Percentiles rank a stretch among this genome's conserved stretches.
These are phyloP conservation scores for Penicillium ucsense DNA, from an alignment of 495 filamentous ascomycete species.

Conservation along the genomic window DNA sequence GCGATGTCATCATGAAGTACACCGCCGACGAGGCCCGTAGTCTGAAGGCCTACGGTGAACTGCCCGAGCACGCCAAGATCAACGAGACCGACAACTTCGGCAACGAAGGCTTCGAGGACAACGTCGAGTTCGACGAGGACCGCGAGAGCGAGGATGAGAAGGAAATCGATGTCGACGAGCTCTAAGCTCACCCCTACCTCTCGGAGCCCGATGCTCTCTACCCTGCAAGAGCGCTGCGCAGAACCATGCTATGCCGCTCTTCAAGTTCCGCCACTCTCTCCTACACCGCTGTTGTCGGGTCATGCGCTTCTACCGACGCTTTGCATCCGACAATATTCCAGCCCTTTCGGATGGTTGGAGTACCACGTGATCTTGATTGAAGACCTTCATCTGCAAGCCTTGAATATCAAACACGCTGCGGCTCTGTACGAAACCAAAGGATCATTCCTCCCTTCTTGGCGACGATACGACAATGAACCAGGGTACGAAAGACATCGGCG, in stretches of 20 bases:
- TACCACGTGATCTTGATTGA: slow-evolving; percentile 2
- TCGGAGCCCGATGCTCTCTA: slow-evolving; percentile 24
- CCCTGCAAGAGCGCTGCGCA: slow-evolving; percentile 29
- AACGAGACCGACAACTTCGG: slow-evolving; percentile 97
- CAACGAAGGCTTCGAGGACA: slow-evolving; percentile 49
- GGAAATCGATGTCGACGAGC: slow-evolving; percentile 52
- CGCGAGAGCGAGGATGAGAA: slow-evolving; percentile 47
- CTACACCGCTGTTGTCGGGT: slow-evolving; percentile 13
- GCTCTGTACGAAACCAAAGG: slow-evolving; percentile 11
- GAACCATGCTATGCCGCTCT: slow-evolving; percentile 17
- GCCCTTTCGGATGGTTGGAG: slow-evolving; percentile 3
- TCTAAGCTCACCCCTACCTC: slow-evolving; percentile 31
- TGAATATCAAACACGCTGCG: slow-evolving; percentile 6
- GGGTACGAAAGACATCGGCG: slow-evolving; percentile 19
- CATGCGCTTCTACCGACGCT: slow-evolving; percentile 11
- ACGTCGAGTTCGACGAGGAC: slow-evolving; percentile 53
- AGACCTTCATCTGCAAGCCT: slow-evolving; percentile 2
- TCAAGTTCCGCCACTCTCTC: slow-evolving; percentile 18
- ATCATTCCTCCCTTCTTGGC: slow-evolving; percentile 2
- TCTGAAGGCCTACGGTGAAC: slow-evolving; percentile 91
- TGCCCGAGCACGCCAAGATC: slow-evolving; percentile 97
- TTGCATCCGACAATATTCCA: slow-evolving; percentile 1
- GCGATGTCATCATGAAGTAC: slow-evolving; percentile 98
- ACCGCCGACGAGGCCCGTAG: slow-evolving; percentile 90
- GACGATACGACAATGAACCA: slow-evolving; percentile 17